phyloP scores from a whole-genome alignment of 108 stramenopile species.

The Nitzschia sp. region DNA sequence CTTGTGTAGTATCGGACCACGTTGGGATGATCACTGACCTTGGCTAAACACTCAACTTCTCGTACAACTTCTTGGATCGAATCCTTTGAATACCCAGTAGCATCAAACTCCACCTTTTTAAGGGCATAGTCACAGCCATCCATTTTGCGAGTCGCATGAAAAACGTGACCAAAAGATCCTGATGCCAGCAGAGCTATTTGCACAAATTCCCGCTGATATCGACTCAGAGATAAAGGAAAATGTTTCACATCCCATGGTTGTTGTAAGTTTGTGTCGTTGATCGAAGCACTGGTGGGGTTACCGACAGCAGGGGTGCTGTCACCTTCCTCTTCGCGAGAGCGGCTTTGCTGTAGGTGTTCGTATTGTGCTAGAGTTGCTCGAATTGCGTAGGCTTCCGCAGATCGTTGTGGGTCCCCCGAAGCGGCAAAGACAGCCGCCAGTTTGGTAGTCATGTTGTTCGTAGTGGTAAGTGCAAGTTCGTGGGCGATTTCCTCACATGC shows the following conservation, averaged over 20 bases:
- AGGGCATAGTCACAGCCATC: constrained; percentile 85
- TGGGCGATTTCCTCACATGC: constrained; percentile 4
- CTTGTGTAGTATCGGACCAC: constrained; percentile 90
- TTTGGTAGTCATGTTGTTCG: not conserved
- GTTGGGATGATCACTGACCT: constrained; percentile 86
- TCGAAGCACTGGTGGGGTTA: not conserved
- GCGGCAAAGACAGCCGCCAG: not conserved
- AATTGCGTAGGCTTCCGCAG: constrained; percentile 60
- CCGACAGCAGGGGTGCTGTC: not conserved
- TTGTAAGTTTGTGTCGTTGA: not conserved
- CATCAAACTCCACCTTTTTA: constrained; percentile 76
- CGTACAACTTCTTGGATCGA: constrained; percentile 73
- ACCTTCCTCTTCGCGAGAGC: not conserved
- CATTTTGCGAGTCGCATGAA: constrained; percentile 77
- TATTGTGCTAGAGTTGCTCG: constrained; percentile 53
- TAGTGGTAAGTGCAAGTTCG: constrained; percentile 3
- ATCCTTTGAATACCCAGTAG: constrained; percentile 70
- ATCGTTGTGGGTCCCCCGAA: constrained; percentile 15
- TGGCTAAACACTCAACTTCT: constrained; percentile 86
- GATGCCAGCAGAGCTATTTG: constrained; percentile 67
- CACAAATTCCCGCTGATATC: constrained; percentile 85
- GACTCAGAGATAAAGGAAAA: constrained; percentile 76
- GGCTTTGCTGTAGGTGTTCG: constrained; percentile 33
- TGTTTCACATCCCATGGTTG: constrained; percentile 65
- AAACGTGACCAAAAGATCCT: constrained; percentile 91